A percentile compares a stretch with the other conserved stretches of the same genome.
Conservation (phyloP, 768 basidiomycete genomes). For the Holtermanniella nyarrowii region DNA sequence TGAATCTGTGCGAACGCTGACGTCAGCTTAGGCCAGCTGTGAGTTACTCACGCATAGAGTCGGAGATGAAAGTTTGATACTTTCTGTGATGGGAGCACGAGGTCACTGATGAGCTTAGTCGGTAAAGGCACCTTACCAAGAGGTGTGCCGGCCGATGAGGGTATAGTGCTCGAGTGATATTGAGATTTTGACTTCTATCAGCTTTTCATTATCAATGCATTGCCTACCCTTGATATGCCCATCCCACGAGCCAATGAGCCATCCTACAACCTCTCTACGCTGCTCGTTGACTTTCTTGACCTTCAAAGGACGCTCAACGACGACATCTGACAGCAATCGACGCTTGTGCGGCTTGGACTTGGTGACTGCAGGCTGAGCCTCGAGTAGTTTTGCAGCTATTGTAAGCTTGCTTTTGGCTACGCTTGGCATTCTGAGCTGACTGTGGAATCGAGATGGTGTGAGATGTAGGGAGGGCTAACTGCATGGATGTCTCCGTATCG, state of each 20-base stretch:
- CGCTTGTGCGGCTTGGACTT: no score
- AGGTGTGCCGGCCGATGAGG: slow-evolving; percentile 8
- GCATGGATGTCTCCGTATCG: no score
- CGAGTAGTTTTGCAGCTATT: no score
- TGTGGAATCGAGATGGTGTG: no score
- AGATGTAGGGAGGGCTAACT: no score
- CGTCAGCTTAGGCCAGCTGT: background rate
- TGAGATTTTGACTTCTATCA: background rate
- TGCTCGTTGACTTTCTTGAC: background rate
- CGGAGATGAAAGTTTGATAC: slow-evolving; percentile 16
- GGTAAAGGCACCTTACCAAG: slow-evolving; percentile 3
- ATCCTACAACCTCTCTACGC: background rate
- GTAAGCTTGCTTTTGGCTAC: no score
- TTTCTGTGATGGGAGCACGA: slow-evolving; percentile 3
- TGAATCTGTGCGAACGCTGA: slow-evolving; percentile 13
- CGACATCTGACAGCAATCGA: no score
- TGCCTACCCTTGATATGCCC: background rate
- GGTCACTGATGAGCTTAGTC: slow-evolving; percentile 4
- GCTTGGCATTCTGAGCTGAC: no score
- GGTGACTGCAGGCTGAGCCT: no score
- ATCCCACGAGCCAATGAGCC: background rate
- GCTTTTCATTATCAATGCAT: background rate
- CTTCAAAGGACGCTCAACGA: no score
- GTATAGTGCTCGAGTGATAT: slow-evolving; percentile 8
- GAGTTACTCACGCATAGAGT: slow-evolving; percentile 12